Evolutionary conservation across 768 basidiomycete species (phyloP), one percentile per base, ranked within the genome.

Genomic region (Amanita thiersii): DNA sequence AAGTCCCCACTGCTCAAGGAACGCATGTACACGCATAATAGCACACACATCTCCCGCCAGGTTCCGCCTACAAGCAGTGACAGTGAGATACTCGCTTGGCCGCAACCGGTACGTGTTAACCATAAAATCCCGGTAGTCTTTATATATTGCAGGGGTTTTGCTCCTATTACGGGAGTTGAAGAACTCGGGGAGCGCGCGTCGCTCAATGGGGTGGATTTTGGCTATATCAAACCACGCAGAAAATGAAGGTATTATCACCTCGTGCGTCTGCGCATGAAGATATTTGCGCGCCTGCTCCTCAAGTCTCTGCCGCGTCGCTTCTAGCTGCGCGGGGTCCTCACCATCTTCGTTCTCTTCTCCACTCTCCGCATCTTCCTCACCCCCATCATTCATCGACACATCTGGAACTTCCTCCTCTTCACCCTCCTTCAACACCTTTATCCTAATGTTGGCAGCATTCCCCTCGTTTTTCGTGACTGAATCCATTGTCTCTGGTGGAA

Each of bases 101-200:
- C 96, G 75, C 28, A 99, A 71, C 38, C 96, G 74, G 62, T 97
- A 98, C 1, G 96, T 92, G 66, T 99, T 97, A 60, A 99, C 79
- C 94, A 99, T 99, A 52, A 99, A 99, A 70, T 99, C 94, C 46
- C 96, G 81, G 56, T 99, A 99, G 59, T 99, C 94, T 61, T 98
- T 98, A 71, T 98, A 99, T 47, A 97, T 91, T 14, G 87, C 73
- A 0, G 96, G 94, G 1, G 94, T 96, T 66, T 99, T 99, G 47
- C 82, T 86, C 43, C 93, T 67, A 60, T 98, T 97, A 40, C 90
- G 74, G 33, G 86, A 87, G 58, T 90, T 92, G 77, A 99, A 99
- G 72, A 98, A 99, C 63, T 99, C 96, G 24, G 96, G 96, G 20
- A 99, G 69, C 0, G 90, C 86, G 49, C 89, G 79, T 34, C 81